Evolutionary conservation across 306 rosid species (phyloP).

Genomic region (Carpinus viminea): DNA sequence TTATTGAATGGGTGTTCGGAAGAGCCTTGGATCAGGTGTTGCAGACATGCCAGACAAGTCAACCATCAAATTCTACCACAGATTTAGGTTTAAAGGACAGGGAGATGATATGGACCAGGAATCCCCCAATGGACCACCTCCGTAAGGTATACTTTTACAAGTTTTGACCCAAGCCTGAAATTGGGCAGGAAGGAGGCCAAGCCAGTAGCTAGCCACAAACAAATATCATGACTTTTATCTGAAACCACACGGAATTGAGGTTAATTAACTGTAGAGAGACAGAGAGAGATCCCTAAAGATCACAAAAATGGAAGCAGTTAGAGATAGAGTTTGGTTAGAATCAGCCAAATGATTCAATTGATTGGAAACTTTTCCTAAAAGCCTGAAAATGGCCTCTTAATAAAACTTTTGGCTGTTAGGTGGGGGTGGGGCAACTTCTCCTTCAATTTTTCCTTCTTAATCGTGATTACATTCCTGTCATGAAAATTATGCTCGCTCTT

Average conservation of each 20-base stretch:
- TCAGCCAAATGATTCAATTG: not conserved
- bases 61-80: constrained; percentile 22
- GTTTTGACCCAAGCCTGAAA: constrained; percentile 9
- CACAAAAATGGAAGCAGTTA: too few relatives aligned
- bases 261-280: not conserved
- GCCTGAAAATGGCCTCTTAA: not conserved
- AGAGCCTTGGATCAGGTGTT: not conserved
- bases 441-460: not conserved
- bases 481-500: constrained; percentile 5
- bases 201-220: not conserved
- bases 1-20: not conserved
- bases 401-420: not conserved
- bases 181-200: not conserved
- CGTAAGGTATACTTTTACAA: not conserved
- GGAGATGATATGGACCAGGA: not conserved
- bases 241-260: not conserved
- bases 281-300: too few relatives aligned
- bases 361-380: too few relatives aligned
- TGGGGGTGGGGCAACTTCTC: constrained; percentile 12
- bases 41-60: constrained; percentile 21
- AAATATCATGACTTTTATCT: not conserved
- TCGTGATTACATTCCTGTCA: not conserved
- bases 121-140: not conserved
- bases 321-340: too few relatives aligned
- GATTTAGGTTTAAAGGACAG: not conserved